Percentiles rank a stretch among this genome's conserved stretches.
phyloP scores from a whole-genome alignment of 1,284 basidiomycete species.

The Polyporus tsugae region DNA sequence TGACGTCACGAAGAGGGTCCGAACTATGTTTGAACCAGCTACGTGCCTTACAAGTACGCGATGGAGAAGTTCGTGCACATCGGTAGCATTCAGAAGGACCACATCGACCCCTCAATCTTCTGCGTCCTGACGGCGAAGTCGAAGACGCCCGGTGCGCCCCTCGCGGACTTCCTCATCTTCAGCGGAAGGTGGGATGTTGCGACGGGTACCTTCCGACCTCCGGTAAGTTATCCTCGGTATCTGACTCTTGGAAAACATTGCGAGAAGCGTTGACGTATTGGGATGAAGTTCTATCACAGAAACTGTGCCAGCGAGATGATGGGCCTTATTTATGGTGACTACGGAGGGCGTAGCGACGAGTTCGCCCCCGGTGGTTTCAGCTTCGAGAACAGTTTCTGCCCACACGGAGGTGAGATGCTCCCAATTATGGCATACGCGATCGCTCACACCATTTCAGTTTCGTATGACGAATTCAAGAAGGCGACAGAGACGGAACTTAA shows the following conservation, averaged over 20 bases:
- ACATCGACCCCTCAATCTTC: slow-evolving; percentile 71
- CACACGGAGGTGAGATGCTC: slow-evolving; percentile 57
- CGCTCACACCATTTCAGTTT: slow-evolving; percentile 45
- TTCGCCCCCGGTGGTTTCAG: slow-evolving; percentile 67
- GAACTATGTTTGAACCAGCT: slow-evolving; percentile 47
- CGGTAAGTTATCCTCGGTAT: slow-evolving; percentile 36
- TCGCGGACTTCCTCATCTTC: slow-evolving; percentile 71
- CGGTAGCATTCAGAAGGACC: slow-evolving; percentile 72
- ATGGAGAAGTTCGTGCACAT: slow-evolving; percentile 72
- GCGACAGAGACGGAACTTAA: slow-evolving; percentile 58
- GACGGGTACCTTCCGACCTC: slow-evolving; percentile 53
- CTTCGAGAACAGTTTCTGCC: slow-evolving; percentile 69
- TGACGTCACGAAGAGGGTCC: not conserved
- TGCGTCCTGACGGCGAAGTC: slow-evolving; percentile 71
- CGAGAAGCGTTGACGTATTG: not conserved
- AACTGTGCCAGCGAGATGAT: slow-evolving; percentile 71
- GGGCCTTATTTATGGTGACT: slow-evolving; percentile 65
- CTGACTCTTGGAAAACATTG: not conserved
- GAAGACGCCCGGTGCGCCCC: slow-evolving; percentile 61
- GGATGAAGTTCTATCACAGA: slow-evolving; percentile 65
- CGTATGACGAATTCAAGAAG: slow-evolving; percentile 63
- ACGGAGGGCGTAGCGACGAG: slow-evolving; percentile 66
- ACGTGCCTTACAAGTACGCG: slow-evolving; percentile 78
- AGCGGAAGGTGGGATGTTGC: slow-evolving; percentile 71
- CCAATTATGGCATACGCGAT: not conserved